A percentile compares a stretch with the other conserved stretches of the same genome.
These are phyloP conservation scores for Gamsiella multidivaricata DNA, from an alignment of 192 early-diverging fungal species.

Conservation along the genomic window DNA sequence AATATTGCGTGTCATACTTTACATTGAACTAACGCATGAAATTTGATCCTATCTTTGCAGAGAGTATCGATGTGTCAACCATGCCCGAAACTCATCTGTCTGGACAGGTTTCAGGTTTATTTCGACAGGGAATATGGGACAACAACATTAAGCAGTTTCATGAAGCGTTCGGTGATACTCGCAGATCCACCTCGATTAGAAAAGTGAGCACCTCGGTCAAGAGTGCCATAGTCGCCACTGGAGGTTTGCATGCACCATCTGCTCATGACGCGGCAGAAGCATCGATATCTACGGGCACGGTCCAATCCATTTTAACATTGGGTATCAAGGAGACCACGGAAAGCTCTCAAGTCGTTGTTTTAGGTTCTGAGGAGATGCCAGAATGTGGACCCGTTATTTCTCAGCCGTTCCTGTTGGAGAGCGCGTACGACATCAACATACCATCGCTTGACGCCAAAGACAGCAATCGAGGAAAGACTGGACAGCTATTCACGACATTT, in stretches of 20 bases:
- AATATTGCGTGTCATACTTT: background rate
- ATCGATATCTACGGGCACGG: too few species aligned
- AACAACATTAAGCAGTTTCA: constrained; percentile 22
- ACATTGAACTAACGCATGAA: background rate
- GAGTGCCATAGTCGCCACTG: too few species aligned
- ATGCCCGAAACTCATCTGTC: constrained; percentile 9
- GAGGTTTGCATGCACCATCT: too few species aligned
- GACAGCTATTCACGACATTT: constrained; percentile 16
- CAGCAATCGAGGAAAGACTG: background rate
- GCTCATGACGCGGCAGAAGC: too few species aligned
- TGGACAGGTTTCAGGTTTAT: background rate
- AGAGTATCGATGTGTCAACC: constrained; percentile 17
- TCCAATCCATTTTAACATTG: background rate
- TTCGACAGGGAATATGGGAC: background rate
- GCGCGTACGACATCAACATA: constrained; percentile 17
- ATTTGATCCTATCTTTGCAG: background rate
- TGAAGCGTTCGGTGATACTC: constrained; percentile 1
- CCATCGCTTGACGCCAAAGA: background rate
- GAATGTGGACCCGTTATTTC: constrained; percentile 1
- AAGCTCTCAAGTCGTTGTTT: too few species aligned
- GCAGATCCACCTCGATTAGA: too few species aligned
- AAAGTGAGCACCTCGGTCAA: too few species aligned
- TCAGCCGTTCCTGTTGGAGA: constrained; percentile 17
- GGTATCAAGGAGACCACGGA: too few species aligned
- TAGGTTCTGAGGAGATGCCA: too few species aligned